These are phyloP conservation scores for Oehlia diaphana DNA, from an alignment of 192 early-diverging fungal genomes.

Conservation along the genomic window DNA sequence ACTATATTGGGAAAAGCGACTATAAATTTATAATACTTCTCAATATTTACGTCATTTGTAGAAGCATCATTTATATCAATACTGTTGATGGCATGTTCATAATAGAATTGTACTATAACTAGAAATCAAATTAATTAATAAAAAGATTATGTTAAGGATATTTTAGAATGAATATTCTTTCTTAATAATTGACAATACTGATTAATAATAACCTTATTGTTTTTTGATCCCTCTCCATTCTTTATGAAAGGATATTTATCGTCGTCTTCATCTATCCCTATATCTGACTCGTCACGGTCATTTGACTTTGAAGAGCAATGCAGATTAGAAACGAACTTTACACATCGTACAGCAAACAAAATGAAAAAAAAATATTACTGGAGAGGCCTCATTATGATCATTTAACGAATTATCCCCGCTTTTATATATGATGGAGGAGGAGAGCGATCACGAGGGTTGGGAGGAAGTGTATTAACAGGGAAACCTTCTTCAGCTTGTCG, in stretches of 20 bases:
- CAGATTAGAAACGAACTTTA: too few relatives aligned
- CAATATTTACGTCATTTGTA: background rate
- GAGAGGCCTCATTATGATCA: too few relatives aligned
- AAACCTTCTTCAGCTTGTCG: too few relatives aligned
- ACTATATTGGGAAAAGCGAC: slow-evolving; percentile 5
- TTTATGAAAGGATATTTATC: slow-evolving; percentile 11
- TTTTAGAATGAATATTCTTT: background rate
- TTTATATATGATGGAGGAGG: background rate
- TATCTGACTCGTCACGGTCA: too few relatives aligned
- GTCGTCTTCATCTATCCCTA: too few relatives aligned
- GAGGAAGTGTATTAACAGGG: background rate
- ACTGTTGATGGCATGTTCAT: background rate
- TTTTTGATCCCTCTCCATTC: background rate
- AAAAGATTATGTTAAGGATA: background rate
- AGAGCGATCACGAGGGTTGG: background rate
- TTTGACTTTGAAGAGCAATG: too few relatives aligned
- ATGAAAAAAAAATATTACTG: too few relatives aligned
- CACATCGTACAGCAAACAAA: too few relatives aligned
- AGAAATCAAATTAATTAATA: slow-evolving; percentile 10
- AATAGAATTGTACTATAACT: background rate
- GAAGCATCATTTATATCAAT: slow-evolving; percentile 9
- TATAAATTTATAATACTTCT: background rate
- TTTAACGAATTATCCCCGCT: too few relatives aligned
- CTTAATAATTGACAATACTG: background rate
- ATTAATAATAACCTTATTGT: slow-evolving; percentile 25